These are phyloP conservation scores for Cylindrotheca closterium DNA, from an alignment of 108 stramenopile genomes.

Conservation along the genomic window DNA sequence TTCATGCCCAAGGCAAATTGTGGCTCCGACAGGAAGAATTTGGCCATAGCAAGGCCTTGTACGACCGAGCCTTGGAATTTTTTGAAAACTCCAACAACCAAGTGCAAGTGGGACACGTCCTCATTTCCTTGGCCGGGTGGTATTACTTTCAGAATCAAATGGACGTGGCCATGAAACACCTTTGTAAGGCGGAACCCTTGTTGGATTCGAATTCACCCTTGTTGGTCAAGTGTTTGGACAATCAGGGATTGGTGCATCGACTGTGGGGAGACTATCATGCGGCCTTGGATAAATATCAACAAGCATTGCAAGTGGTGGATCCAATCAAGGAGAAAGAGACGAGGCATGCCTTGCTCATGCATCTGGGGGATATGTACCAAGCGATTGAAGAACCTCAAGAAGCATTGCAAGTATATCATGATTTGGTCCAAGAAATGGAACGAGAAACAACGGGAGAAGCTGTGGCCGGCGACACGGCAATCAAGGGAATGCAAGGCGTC, in stretches of 20 bases:
- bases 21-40: slow-evolving; percentile 29
- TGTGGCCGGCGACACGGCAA: not conserved
- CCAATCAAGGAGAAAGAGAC: not conserved
- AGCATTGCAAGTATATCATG: slow-evolving; percentile 30
- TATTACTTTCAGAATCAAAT: slow-evolving; percentile 31
- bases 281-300: slow-evolving; percentile 44
- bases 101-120: slow-evolving; percentile 32
- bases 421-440: slow-evolving; percentile 6
- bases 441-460: not conserved
- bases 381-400: slow-evolving; percentile 30
- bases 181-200: slow-evolving; percentile 30
- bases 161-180: slow-evolving; percentile 22
- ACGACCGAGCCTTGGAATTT: slow-evolving; percentile 40
- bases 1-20: slow-evolving; percentile 44
- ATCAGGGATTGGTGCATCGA: slow-evolving; percentile 48
- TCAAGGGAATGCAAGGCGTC: slow-evolving; percentile 35
- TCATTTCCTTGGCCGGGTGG: slow-evolving; percentile 46
- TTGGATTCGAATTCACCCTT: slow-evolving; percentile 32
- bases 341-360: slow-evolving; percentile 28
- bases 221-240: slow-evolving; percentile 43
- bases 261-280: slow-evolving; percentile 29
- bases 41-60: slow-evolving; percentile 17
- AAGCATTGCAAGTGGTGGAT: slow-evolving; percentile 38
- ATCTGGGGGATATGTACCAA: slow-evolving; percentile 35
- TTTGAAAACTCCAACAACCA: slow-evolving; percentile 18